These are phyloP conservation scores for Anisodus acutangulus DNA, from an alignment of 257 asterid genomes.

Conservation along the genomic window DNA sequence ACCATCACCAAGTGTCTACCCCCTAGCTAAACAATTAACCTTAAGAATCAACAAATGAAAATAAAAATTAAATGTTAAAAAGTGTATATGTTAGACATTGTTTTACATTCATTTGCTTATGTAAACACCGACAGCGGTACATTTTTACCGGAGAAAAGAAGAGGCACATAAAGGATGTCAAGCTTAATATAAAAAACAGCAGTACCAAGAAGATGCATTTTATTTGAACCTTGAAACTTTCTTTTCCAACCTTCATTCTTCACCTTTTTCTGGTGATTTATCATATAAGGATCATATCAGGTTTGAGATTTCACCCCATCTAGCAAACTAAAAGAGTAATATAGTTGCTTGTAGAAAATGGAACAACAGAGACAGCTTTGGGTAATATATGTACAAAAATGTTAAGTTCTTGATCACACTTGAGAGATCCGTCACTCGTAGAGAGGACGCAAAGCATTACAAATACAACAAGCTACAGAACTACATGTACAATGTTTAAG, in stretches of 20 bases:
- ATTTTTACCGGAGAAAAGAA: not conserved
- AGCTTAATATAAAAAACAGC: not conserved
- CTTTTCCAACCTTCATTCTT: not conserved
- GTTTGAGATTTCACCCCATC: not conserved
- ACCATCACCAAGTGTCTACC: too few species aligned
- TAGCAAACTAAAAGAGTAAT: not conserved
- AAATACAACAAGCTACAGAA: not conserved
- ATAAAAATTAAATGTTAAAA: too few species aligned
- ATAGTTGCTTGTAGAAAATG: not conserved
- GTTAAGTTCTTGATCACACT: constrained; percentile 17
- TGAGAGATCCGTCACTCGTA: not conserved
- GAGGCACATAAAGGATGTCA: not conserved
- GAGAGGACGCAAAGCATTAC: constrained; percentile 24
- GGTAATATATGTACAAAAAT: constrained; percentile 25
- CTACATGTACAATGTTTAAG: constrained; percentile 30
- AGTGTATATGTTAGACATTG: too few species aligned
- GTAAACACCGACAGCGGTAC: too few species aligned
- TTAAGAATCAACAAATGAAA: too few species aligned
- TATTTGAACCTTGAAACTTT: not conserved
- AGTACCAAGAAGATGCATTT: not conserved
- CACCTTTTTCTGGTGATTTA: not conserved
- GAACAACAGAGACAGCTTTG: not conserved
- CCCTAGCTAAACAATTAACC: too few species aligned
- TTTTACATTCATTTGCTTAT: too few species aligned
- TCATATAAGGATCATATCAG: not conserved